Evolutionary conservation across 176 grass and related monocot genomes (phyloP).

Genomic region (Saccharum spontaneum): DNA sequence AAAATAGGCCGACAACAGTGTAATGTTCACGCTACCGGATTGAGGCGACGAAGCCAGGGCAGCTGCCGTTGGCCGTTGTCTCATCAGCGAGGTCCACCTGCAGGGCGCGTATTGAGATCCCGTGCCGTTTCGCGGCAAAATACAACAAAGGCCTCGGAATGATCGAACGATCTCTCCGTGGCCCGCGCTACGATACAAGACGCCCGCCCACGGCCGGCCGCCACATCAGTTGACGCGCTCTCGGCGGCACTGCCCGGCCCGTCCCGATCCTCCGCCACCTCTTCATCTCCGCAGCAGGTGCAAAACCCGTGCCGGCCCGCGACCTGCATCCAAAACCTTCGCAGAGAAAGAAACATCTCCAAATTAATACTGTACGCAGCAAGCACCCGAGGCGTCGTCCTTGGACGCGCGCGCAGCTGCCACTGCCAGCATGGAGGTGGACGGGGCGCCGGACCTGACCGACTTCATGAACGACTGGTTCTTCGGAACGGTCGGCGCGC

Average conservation of each 20-base stretch:
- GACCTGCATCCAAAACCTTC: not conserved
- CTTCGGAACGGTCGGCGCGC: slow-evolving; percentile 50
- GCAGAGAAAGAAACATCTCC: not conserved
- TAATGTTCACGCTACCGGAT: not conserved
- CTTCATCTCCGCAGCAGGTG: not conserved
- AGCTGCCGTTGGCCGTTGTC: not conserved
- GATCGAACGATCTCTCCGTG: not conserved
- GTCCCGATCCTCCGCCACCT: not conserved
- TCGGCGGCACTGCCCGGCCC: not conserved
- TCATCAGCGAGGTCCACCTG: not conserved
- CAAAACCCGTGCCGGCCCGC: not conserved
- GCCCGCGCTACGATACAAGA: not conserved
- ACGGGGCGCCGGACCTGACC: slow-evolving; percentile 49
- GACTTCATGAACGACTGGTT: slow-evolving; percentile 93
- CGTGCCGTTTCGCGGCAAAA: not conserved
- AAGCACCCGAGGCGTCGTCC: not conserved
- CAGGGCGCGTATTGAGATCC: not conserved
- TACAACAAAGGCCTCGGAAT: not conserved
- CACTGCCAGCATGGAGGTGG: slow-evolving; percentile 31
- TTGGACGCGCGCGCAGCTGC: not conserved
- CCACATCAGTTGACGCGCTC: not conserved
- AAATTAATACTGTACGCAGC: not conserved
- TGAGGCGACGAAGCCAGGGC: not conserved
- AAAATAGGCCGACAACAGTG: not conserved
- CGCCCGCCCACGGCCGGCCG: not conserved